Evolutionary conservation across 345 rosid species (phyloP).

Genomic region (Moringa oleifera): DNA sequence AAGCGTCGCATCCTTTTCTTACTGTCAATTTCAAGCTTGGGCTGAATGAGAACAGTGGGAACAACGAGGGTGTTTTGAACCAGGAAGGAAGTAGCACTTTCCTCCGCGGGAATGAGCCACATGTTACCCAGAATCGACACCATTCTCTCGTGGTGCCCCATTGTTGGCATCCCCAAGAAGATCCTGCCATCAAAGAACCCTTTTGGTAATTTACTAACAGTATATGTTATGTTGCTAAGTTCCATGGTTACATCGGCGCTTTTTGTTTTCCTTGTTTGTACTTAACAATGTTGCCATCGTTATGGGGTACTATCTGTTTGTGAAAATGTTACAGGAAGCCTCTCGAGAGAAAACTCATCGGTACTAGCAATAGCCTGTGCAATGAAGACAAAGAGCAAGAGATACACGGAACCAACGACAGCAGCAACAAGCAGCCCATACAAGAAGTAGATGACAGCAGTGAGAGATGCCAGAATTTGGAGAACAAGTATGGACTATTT

Average conservation of each 20-base stretch:
- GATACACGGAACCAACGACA: constrained; percentile 9
- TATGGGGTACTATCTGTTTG: constrained; percentile 15
- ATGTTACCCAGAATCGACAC: neutral
- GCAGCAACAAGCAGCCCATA: neutral
- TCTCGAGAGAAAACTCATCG: neutral
- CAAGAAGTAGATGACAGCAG: constrained; percentile 6
- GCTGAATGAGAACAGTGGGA: constrained; percentile 20
- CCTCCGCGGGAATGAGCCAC: constrained; percentile 10
- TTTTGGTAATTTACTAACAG: constrained; percentile 26
- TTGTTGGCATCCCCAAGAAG: constrained; percentile 32
- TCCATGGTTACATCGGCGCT: neutral
- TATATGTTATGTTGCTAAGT: neutral
- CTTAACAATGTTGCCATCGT: neutral
- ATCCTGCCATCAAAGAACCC: constrained; percentile 28
- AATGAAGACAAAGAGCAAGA: constrained; percentile 12
- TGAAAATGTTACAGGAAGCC: constrained; percentile 25
- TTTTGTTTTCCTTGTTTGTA: neutral
- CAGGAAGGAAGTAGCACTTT: constrained; percentile 8
- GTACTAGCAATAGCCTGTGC: constrained; percentile 11
- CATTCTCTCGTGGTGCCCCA: constrained; percentile 18
- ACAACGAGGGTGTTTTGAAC: constrained; percentile 11
- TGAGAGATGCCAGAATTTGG: constrained; percentile 22
- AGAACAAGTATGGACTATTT: constrained; percentile 18
- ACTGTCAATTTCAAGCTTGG: constrained; percentile 31
- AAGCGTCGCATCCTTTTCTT: constrained; percentile 8